Percentiles rank a stretch among this genome's conserved stretches.
Evolutionary conservation across 768 basidiomycete species (phyloP).

Genomic region (Rickenella mellea): DNA sequence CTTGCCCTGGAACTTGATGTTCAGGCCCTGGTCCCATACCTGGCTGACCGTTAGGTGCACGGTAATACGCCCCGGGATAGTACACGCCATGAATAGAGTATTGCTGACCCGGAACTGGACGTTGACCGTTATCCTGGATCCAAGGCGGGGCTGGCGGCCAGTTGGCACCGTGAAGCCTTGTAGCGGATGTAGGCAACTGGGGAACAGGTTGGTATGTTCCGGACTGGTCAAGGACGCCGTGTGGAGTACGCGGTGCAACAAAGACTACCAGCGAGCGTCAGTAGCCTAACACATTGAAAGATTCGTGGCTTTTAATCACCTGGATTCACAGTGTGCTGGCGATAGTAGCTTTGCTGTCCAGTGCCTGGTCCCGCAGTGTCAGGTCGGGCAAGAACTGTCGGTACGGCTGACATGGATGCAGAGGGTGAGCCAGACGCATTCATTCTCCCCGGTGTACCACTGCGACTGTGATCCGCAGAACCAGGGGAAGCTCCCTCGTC

Average conservation of each 20-base stretch:
- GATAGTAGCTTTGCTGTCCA: conserved; percentile 52
- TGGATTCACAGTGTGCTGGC: conserved; percentile 46
- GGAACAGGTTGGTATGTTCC: conserved; percentile 32
- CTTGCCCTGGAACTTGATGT: background rate
- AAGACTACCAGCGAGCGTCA: conserved; percentile 27
- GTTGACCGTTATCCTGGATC: too few species aligned
- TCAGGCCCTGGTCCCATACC: background rate
- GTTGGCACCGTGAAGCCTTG: conserved; percentile 32
- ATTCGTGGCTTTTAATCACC: conserved; percentile 20
- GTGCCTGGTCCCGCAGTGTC: conserved; percentile 25
- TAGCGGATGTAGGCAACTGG: conserved; percentile 44
- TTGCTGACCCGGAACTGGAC: too few species aligned
- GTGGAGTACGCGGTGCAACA: conserved; percentile 19
- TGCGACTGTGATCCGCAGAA: conserved; percentile 37
- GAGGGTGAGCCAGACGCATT: conserved; percentile 24
- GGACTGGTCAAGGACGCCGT: conserved; percentile 31
- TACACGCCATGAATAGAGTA: too few species aligned
- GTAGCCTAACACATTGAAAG: conserved; percentile 1
- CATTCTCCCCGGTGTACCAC: conserved; percentile 37
- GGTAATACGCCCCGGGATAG: background rate
- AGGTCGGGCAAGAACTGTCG: conserved; percentile 20
- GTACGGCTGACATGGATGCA: conserved; percentile 15
- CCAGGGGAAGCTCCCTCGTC: conserved; percentile 18
- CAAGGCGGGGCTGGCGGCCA: too few species aligned
- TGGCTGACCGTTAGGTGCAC: background rate